A percentile compares a stretch with the other conserved stretches of the same genome.
Conservation (phyloP, 495 filamentous ascomycete genomes). For the Saxispiralis lemnorum region DNA sequence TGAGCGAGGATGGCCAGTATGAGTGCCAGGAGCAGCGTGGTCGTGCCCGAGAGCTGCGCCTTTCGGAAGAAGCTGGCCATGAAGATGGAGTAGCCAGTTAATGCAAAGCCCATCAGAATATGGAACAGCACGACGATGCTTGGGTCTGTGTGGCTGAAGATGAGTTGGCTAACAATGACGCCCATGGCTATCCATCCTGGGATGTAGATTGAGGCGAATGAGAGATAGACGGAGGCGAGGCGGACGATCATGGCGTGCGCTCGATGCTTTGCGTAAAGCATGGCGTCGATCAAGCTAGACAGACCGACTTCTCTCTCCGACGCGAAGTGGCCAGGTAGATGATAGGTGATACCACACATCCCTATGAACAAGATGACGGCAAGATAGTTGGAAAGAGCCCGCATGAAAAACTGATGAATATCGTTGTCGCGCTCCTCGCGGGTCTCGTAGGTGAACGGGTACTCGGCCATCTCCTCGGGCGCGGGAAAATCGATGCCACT, state of each 20-base stretch:
- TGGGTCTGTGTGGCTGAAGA: constrained; percentile 23
- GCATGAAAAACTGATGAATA: constrained; percentile 50
- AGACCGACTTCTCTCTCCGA: constrained; percentile 25
- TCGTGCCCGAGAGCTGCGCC: constrained; percentile 30
- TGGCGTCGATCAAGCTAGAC: constrained; percentile 26
- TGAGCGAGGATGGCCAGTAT: constrained; percentile 27
- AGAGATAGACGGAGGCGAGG: constrained; percentile 21
- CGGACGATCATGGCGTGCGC: constrained; percentile 19
- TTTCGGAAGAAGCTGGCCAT: constrained; percentile 29
- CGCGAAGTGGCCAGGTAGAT: constrained; percentile 26
- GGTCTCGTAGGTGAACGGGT: constrained; percentile 56
- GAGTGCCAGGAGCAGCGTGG: constrained; percentile 25
- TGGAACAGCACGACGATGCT: constrained; percentile 26
- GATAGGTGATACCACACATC: constrained; percentile 58
- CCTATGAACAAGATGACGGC: constrained; percentile 57
- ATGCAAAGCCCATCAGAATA: constrained; percentile 24
- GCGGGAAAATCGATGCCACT: constrained; percentile 24
- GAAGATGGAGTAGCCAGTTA: constrained; percentile 27
- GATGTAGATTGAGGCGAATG: constrained; percentile 30
- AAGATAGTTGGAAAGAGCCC: constrained; percentile 45
- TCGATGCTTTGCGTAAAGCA: constrained; percentile 23
- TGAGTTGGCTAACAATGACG: constrained; percentile 22
- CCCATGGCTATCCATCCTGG: constrained; percentile 29
- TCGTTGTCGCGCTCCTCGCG: constrained; percentile 41
- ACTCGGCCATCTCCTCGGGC: constrained; percentile 32